Evolutionary conservation across 2,329 filamentous ascomycete genomes (phyloP).

Genomic region (Alternaria dauci): DNA sequence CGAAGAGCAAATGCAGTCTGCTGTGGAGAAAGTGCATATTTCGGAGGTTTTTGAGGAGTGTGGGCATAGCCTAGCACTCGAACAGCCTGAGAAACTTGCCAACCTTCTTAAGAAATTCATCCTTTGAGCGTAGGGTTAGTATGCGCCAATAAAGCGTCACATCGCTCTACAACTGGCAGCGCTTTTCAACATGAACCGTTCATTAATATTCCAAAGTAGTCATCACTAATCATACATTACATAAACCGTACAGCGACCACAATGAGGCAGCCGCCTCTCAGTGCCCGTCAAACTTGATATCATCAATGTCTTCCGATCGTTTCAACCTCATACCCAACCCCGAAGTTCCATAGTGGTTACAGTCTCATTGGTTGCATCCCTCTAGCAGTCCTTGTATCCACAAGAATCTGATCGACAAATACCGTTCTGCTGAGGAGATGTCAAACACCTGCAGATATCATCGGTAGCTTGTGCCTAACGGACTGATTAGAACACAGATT

Average conservation of each 20-base stretch:
- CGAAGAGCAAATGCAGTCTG: conserved; percentile 38
- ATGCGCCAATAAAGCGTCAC: neutral
- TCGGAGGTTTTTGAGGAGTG: conserved; percentile 34
- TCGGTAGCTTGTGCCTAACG: neutral
- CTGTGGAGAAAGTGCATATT: conserved; percentile 40
- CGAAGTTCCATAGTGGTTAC: too few species aligned
- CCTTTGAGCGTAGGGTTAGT: neutral
- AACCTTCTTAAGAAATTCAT: conserved; percentile 25
- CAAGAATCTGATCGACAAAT: neutral
- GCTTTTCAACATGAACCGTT: neutral
- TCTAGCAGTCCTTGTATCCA: neutral
- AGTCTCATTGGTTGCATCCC: neutral
- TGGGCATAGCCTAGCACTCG: conserved; percentile 30
- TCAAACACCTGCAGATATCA: neutral
- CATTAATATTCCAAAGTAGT: neutral
- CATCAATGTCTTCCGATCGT: neutral
- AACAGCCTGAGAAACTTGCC: conserved; percentile 29
- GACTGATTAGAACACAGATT: neutral
- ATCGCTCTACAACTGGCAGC: neutral
- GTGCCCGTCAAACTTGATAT: neutral
- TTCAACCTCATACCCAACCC: neutral
- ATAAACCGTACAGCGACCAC: neutral
- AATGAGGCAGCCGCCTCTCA: neutral
- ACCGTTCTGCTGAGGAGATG: neutral
- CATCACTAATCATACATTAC: neutral